Evolutionary conservation across 2,329 filamentous ascomycete genomes (phyloP).

Genomic region (Teratosphaeria viscida): DNA sequence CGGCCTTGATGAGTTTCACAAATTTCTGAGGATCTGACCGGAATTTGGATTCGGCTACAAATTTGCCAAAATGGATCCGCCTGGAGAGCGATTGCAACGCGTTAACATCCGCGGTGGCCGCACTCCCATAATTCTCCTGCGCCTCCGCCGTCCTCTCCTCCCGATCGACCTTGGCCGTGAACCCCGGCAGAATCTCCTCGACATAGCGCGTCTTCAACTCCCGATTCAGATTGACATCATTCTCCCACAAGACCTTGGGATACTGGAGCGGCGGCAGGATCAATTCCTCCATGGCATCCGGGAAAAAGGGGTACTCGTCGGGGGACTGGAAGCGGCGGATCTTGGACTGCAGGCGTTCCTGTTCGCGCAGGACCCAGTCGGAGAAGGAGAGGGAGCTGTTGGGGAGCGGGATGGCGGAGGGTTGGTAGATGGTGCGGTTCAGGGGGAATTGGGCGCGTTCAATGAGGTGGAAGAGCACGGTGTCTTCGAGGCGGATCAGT

Average conservation of each 20-base stretch:
- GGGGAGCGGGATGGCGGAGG: conserved; percentile 71
- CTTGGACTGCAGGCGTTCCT: conserved; percentile 82
- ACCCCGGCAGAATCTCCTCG: conserved; percentile 67
- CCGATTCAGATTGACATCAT: conserved; percentile 82
- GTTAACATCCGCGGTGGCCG: conserved; percentile 81
- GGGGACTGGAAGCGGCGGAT: conserved; percentile 92
- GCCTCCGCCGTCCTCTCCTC: conserved; percentile 66
- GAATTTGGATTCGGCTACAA: conserved; percentile 95
- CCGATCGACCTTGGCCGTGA: conserved; percentile 44
- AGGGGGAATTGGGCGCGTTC: conserved; percentile 96
- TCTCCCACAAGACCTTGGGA: conserved; percentile 75
- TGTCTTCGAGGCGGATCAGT: conserved; percentile 83
- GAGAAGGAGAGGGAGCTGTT: conserved; percentile 66
- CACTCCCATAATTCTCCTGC: conserved; percentile 89
- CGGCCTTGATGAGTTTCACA: conserved; percentile 68
- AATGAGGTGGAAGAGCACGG: conserved; percentile 93
- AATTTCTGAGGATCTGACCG: conserved; percentile 70
- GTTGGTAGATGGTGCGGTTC: conserved; percentile 75
- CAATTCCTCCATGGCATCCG: conserved; percentile 62
- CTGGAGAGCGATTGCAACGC: conserved; percentile 83
- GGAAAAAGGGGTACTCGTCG: conserved; percentile 97
- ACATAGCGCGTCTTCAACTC: conserved; percentile 82
- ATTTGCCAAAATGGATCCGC: conserved; percentile 95
- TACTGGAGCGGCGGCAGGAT: conserved; percentile 85
- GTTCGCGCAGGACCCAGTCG: conserved; percentile 86